A percentile compares a stretch with the other conserved stretches of the same genome.
phyloP scores from a whole-genome alignment of 2,329 filamentous ascomycete species.

The Calonectria leucothoes region DNA sequence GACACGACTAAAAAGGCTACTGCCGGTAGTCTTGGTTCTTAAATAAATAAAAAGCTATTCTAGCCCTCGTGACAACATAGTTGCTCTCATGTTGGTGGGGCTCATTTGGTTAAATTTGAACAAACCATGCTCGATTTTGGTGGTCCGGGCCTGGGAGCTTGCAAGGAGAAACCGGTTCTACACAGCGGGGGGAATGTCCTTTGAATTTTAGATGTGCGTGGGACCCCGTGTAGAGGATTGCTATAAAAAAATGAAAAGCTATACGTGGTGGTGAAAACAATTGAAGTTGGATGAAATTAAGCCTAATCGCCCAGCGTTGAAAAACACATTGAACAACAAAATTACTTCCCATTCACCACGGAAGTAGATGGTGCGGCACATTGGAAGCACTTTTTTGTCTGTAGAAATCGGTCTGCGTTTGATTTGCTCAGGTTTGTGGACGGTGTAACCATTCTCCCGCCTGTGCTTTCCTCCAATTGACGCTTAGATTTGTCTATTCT shows the following conservation, averaged over 20 bases:
- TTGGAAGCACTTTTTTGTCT: too few species aligned
- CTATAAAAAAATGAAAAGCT: not conserved
- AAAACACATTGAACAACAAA: not conserved
- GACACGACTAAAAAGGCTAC: not conserved
- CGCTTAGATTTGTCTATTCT: not conserved
- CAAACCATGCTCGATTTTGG: not conserved
- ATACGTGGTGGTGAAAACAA: not conserved
- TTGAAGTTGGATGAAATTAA: not conserved
- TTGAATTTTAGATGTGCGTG: not conserved
- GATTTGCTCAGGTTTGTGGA: not conserved
- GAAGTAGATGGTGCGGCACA: too few species aligned
- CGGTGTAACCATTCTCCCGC: not conserved
- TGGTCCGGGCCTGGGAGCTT: conserved; percentile 34
- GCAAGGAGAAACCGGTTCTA: conserved; percentile 22
- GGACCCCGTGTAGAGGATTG: not conserved
- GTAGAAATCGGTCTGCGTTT: too few species aligned
- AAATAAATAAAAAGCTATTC: not conserved
- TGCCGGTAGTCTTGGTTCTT: not conserved
- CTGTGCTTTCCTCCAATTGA: not conserved
- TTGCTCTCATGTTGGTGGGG: not conserved
- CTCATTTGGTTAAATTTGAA: not conserved
- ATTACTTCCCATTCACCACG: not conserved
- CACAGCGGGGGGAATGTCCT: not conserved
- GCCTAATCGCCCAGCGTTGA: not conserved
- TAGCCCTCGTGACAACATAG: not conserved